A percentile compares a stretch with the other conserved stretches of the same genome.
Conservation (phyloP, 2,329 filamentous ascomycete species). For the Ophiostoma sp. region DNA sequence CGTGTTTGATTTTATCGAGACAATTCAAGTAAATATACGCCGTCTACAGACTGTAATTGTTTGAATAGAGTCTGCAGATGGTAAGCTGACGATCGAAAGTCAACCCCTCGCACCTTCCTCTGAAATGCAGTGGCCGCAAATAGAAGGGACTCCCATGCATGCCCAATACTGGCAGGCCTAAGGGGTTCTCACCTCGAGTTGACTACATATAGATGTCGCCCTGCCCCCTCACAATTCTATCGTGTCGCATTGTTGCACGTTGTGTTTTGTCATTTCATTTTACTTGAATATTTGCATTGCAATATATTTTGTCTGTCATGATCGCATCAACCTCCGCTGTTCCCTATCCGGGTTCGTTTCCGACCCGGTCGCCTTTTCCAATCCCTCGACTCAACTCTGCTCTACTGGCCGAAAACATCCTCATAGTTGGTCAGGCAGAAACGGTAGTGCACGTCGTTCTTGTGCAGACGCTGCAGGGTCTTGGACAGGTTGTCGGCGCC, state of each 20-base stretch:
- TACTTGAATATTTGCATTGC: neutral
- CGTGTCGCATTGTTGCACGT: neutral
- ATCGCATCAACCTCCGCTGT: neutral
- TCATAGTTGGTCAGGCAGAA: conserved; percentile 73
- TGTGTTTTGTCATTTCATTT: neutral
- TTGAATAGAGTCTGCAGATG: neutral
- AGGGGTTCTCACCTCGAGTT: conserved; percentile 37
- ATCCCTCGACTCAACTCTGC: neutral
- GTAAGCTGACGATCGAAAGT: neutral
- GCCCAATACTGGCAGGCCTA: conserved; percentile 25
- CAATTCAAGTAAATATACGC: neutral
- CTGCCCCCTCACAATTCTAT: neutral
- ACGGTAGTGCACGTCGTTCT: conserved; percentile 71
- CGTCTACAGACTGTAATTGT: neutral
- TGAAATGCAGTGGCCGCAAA: neutral
- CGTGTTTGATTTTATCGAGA: neutral
- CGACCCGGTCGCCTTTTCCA: no score
- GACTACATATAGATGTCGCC: neutral
- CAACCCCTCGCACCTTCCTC: neutral
- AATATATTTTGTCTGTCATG: neutral
- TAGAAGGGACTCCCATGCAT: neutral
- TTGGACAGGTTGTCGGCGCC: conserved; percentile 68
- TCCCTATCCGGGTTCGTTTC: neutral
- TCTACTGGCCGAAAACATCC: conserved; percentile 60
- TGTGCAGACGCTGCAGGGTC: conserved; percentile 68